Base-by-base conservation (phyloP, 495 filamentous ascomycete genomes). In the Trichoderma erinaceum region DNA sequence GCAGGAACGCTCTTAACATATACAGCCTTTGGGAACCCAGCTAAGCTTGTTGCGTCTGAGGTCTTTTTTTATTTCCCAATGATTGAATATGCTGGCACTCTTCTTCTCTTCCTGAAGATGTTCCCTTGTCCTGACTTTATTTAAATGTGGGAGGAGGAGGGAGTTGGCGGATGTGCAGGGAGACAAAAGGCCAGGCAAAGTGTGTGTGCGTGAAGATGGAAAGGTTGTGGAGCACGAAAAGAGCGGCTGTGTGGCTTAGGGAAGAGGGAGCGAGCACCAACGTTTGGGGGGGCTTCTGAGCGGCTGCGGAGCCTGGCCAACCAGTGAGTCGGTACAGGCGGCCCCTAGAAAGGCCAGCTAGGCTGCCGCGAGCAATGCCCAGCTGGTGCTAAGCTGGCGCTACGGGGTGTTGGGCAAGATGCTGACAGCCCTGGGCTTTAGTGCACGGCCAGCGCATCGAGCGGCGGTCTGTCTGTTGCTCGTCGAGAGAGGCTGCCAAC, bases 161-260 rank as follows among this genome's bases (percentile, higher is more conserved):
- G 23, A 32, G 23, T 61, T 61, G 25, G 48, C 48, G 56, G 56
- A 61, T 18, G 50, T 61, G 56, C 8, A 61, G 56, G 56, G 56
- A 18, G 56, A 32, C 23, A n/a, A 32, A 61, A 21, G 50, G 56
- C 23, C 27, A 25, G 23, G 56, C 27, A 61, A 61, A 61, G 56
- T 61, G 56, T 61, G 56, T 61, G 56, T 61, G 56, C 56, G 56
- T 61, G 56, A 61, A 61, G 56, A 61, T 21, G 56, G 56, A 61
- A 61, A 61, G 56, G 25, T 15, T 27, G 56, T 61, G 56, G 23
- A 32, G 56, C 12, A 21, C 27, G 56, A 32, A 61, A 61, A 7
- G 56, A 61, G 56, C 56, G 56, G 56, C 56, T 61, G 23, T 61
- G 56, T 61, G 56, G 56, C 56, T 29, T 21, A 12, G 56, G 56